These are phyloP conservation scores for Zygnema circumcarinatum DNA, from an alignment of 139 green algal genomes.

Conservation along the genomic window DNA sequence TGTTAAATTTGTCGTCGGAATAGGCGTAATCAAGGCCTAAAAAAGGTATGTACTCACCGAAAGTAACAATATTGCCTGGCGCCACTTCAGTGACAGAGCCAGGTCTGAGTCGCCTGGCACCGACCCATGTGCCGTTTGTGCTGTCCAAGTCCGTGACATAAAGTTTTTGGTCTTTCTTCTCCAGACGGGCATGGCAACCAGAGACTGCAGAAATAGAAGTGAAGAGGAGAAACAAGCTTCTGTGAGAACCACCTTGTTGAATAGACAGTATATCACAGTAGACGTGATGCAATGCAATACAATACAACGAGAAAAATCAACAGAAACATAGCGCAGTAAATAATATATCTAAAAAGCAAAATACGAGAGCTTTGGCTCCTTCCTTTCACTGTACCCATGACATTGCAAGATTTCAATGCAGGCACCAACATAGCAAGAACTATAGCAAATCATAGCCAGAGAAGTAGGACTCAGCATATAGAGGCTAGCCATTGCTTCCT, in stretches of 20 bases:
- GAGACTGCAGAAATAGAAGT: constrained; percentile 22
- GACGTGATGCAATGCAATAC: background rate
- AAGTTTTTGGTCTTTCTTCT: constrained; percentile 28
- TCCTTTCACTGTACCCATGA: too few relatives aligned
- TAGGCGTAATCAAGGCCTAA: too few relatives aligned
- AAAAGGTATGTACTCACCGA: constrained; percentile 29
- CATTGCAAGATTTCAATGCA: too few relatives aligned
- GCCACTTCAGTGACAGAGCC: background rate
- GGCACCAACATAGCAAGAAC: too few relatives aligned
- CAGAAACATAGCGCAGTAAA: background rate
- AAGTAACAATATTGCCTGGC: background rate
- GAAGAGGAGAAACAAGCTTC: background rate
- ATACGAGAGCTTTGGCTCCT: background rate
- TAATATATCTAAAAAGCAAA: constrained; percentile 2
- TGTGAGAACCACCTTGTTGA: background rate
- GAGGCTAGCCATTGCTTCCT: too few relatives aligned
- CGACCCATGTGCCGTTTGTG: constrained; percentile 40
- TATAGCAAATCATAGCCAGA: too few relatives aligned
- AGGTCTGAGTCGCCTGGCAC: background rate
- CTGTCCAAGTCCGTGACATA: constrained; percentile 43
- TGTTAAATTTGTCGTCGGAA: too few relatives aligned
- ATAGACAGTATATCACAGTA: background rate
- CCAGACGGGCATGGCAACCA: constrained; percentile 21
- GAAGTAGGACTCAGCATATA: too few relatives aligned
- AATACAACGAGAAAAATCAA: background rate